phyloP scores from a whole-genome alignment of 495 filamentous ascomycete genomes.

The Neurospora sp. region DNA sequence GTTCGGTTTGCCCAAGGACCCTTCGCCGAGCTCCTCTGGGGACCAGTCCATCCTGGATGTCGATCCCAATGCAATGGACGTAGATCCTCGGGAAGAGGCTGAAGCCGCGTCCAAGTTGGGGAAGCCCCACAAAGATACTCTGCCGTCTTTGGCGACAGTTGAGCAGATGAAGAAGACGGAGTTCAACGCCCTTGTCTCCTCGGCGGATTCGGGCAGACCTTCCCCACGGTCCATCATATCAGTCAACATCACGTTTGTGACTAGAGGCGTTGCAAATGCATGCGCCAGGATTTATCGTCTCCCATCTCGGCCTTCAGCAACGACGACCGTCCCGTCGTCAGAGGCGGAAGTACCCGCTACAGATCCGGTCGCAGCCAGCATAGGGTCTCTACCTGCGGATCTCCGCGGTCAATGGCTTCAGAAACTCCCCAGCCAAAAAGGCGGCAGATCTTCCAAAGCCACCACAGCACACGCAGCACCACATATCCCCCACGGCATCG shows the following conservation, averaged over 20 bases:
- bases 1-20: constrained; percentile 17
- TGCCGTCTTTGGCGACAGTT: constrained; percentile 8
- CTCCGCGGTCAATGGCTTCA: constrained; percentile 38
- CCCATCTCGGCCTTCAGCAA: constrained; percentile 11
- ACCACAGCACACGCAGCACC: neutral
- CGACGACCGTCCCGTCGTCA: constrained; percentile 9
- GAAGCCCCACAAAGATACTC: neutral
- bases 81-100: constrained; percentile 8
- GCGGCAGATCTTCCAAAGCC: neutral
- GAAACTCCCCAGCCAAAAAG: constrained; percentile 9
- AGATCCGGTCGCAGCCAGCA: constrained; percentile 9
- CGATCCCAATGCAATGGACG: constrained; percentile 14
- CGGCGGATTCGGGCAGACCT: constrained; percentile 3
- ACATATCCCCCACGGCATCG: constrained; percentile 12
- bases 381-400: constrained; percentile 20
- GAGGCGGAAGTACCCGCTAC: constrained; percentile 35
- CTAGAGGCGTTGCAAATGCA: constrained; percentile 27
- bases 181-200: constrained; percentile 16
- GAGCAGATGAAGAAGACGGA: constrained; percentile 20
- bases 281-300: constrained; percentile 41
- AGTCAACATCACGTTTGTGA: constrained; percentile 25
- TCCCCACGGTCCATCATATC: constrained; percentile 21
- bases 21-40: constrained; percentile 12
- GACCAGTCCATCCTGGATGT: constrained; percentile 5
- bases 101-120: neutral